A percentile compares a stretch with the other conserved stretches of the same genome.
Conservation (phyloP, 2,329 filamentous ascomycete genomes). For the Chrysoporthe deuterocubensis region DNA sequence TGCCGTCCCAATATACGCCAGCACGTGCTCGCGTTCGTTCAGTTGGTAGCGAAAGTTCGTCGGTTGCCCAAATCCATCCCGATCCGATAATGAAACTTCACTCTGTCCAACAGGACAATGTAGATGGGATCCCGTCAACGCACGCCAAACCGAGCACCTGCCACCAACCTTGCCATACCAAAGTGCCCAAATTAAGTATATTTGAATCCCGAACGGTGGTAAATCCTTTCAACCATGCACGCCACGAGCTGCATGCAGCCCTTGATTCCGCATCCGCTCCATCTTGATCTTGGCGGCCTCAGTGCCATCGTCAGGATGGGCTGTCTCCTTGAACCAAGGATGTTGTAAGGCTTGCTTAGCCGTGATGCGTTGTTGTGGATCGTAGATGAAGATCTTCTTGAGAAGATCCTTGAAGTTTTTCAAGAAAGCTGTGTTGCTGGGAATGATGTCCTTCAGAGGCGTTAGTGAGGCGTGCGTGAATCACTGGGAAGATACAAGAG, state of each 20-base stretch:
- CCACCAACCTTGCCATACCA: constrained; percentile 20
- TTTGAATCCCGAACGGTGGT: constrained; percentile 15
- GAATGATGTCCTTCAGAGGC: constrained; percentile 63
- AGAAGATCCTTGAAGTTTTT: constrained; percentile 67
- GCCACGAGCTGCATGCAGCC: constrained; percentile 31
- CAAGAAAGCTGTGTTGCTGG: constrained; percentile 61
- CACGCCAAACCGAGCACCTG: constrained; percentile 20
- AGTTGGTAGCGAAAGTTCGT: not conserved
- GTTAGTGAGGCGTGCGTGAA: constrained; percentile 33
- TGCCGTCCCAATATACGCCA: constrained; percentile 7
- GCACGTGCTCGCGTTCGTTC: not conserved
- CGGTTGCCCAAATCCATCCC: constrained; percentile 19
- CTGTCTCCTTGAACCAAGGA: constrained; percentile 69
- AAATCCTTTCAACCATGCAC: constrained; percentile 27
- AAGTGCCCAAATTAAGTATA: constrained; percentile 23
- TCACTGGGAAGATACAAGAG: not conserved
- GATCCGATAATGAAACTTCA: constrained; percentile 12
- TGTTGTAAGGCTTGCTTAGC: constrained; percentile 69
- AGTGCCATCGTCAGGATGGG: constrained; percentile 68
- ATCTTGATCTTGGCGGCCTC: constrained; percentile 68
- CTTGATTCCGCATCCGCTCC: constrained; percentile 52
- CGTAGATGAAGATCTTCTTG: constrained; percentile 70
- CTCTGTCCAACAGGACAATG: constrained; percentile 24
- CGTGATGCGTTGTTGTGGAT: constrained; percentile 67
- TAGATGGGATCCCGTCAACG: constrained; percentile 22